Base-by-base conservation (phyloP, 352 stramenopile genomes). In the Aphanomyces stellatus region DNA sequence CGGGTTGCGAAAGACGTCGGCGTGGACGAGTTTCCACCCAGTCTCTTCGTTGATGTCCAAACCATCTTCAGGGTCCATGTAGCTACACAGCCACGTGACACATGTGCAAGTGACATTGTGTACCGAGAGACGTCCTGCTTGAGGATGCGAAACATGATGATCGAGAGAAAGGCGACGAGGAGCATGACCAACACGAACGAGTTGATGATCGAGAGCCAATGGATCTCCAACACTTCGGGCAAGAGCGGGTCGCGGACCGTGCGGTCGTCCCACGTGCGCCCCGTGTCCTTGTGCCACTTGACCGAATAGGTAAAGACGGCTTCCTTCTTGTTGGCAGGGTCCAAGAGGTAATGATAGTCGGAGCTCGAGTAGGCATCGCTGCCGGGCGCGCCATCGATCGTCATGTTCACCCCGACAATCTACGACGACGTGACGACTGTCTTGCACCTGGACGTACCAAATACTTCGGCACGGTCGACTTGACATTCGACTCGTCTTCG, bases 181-280 rank as follows among this genome's bases (percentile, higher is more conserved):
- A 99, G 88, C 69, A 99, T 86, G 8, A 99, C 96, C 40, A 99
- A 78, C 31, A 99, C 95, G 69, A 98, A 98, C 65, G 93, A 98
- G 74, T 99, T 99, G 78, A 99, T 98, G 73, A 99, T 98, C 19
- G 90, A 98, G 48, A 99, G 88, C 96, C 96, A 99, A 77, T 99
- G 96, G 67, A 99, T 97, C 76, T 96, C 81, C 28, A 91, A 71
- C 63, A 90, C 80, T 62, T 89, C 78, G 35, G 33, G 55, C 25
- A 56, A 31, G 19, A 59, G 37, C 24, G 65, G 51, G 35, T 65
- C 46, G 31, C 34, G 91, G 80, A 89, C 87, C 43, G 72, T 96
- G 49, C 95, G 84, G 62, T 97, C 79, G 53, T 96, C 94, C 70
- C 91, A 98, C 25, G 77, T 72, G 41, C 96, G 76, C 35, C 94